Evolutionary conservation across 2,329 filamentous ascomycete genomes (phyloP).

Genomic region (Cryphonectria japonica): DNA sequence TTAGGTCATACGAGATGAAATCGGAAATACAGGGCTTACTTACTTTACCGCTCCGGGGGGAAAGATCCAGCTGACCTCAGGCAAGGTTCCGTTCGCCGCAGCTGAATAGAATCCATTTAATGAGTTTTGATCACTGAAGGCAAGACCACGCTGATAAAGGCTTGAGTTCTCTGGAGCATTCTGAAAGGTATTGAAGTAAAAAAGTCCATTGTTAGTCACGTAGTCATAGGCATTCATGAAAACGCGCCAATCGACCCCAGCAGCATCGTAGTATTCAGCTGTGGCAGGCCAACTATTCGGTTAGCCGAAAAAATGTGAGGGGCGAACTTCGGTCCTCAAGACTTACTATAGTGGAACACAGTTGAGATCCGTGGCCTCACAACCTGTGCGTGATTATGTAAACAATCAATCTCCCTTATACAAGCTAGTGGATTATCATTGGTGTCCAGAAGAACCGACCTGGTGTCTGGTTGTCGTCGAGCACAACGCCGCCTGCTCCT

Average conservation of each 20-base stretch:
- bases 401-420: too few species aligned
- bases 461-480: constrained; percentile 54
- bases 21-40: neutral
- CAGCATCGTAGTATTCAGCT: constrained; percentile 52
- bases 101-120: constrained; percentile 54
- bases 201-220: constrained; percentile 58
- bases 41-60: constrained; percentile 52
- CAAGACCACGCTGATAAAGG: constrained; percentile 50
- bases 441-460: constrained; percentile 34
- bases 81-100: constrained; percentile 55
- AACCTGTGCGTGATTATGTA: constrained; percentile 34
- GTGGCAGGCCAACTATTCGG: constrained; percentile 51
- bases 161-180: constrained; percentile 44
- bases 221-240: constrained; percentile 53
- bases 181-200: constrained; percentile 58
- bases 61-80: constrained; percentile 55
- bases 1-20: too few species aligned
- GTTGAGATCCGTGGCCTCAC: constrained; percentile 48
- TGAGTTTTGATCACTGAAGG: constrained; percentile 44
- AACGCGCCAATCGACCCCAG: constrained; percentile 54
- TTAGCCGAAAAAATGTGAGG: neutral
- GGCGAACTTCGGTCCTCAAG: too few species aligned
- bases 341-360: constrained; percentile 52
- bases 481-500: constrained; percentile 46
- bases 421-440: neutral